These are phyloP conservation scores for Rhynchosporium agropyri DNA, from an alignment of 2,329 filamentous ascomycete genomes.

Conservation along the genomic window DNA sequence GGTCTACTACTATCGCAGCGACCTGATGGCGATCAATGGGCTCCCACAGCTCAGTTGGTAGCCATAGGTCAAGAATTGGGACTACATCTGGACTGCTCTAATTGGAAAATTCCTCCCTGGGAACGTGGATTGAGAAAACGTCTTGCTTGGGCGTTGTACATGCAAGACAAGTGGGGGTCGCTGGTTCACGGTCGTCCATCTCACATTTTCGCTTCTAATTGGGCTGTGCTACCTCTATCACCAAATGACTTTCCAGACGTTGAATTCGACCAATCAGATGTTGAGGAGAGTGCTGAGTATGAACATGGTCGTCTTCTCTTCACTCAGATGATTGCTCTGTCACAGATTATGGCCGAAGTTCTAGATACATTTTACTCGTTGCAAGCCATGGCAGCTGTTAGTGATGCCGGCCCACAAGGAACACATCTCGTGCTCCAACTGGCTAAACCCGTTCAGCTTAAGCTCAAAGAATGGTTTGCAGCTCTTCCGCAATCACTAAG, in stretches of 20 bases:
- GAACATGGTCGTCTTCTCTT: conserved; percentile 72
- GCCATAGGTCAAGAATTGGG: conserved; percentile 87
- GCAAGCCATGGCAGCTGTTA: conserved; percentile 70
- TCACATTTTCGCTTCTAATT: conserved; percentile 69
- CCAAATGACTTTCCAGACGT: conserved; percentile 73
- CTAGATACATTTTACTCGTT: conserved; percentile 83
- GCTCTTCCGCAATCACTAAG: conserved; percentile 61
- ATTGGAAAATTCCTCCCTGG: conserved; percentile 87
- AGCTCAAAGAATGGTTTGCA: conserved; percentile 81
- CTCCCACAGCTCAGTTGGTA: conserved; percentile 82
- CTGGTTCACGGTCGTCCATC: conserved; percentile 84
- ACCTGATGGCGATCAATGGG: conserved; percentile 79
- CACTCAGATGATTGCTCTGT: conserved; percentile 73
- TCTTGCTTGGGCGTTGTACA: conserved; percentile 87
- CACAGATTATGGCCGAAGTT: conserved; percentile 76
- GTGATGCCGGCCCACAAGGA: conserved; percentile 67
- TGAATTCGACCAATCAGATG: conserved; percentile 63
- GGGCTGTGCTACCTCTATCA: conserved; percentile 72
- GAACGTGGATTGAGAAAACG: conserved; percentile 83
- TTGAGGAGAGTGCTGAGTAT: conserved; percentile 63
- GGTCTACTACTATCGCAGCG: conserved; percentile 74
- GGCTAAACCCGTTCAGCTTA: conserved; percentile 80
- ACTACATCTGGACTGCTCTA: conserved; percentile 82
- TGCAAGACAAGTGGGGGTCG: conserved; percentile 93
- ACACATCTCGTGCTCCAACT: conserved; percentile 73